These are phyloP conservation scores for Nemania abortiva DNA, from an alignment of 2,329 filamentous ascomycete species.

Conservation along the genomic window DNA sequence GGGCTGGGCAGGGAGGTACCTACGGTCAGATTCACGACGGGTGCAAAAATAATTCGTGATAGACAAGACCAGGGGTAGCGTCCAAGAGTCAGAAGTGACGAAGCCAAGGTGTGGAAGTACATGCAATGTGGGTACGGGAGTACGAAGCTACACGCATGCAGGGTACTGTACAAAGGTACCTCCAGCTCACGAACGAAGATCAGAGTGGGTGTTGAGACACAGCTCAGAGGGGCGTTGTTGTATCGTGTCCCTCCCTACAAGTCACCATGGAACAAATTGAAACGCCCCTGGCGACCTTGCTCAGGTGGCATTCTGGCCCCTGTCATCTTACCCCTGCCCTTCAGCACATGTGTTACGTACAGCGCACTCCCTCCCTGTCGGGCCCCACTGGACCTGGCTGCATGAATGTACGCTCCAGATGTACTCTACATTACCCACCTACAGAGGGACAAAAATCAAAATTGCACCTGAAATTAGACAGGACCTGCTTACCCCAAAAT, in stretches of 20 bases:
- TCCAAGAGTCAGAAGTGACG: slow-evolving; percentile 35
- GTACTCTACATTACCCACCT: slow-evolving; percentile 47
- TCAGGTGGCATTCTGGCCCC: slow-evolving; percentile 23
- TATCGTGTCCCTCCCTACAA: slow-evolving; percentile 30
- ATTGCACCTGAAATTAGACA: slow-evolving; percentile 48
- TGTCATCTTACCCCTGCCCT: slow-evolving; percentile 32
- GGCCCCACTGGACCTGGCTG: slow-evolving; percentile 16
- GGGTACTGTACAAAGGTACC: slow-evolving; percentile 23
- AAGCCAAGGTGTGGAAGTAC: slow-evolving; percentile 36
- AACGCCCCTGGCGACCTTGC: slow-evolving; percentile 47
- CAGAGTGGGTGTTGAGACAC: slow-evolving; percentile 25
- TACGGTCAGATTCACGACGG: slow-evolving; percentile 40
- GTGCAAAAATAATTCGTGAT: slow-evolving; percentile 51
- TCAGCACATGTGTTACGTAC: slow-evolving; percentile 38
- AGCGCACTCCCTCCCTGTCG: slow-evolving; percentile 12
- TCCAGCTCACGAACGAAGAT: slow-evolving; percentile 16
- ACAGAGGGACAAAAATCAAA: slow-evolving; percentile 40
- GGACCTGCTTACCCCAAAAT: slow-evolving; percentile 46
- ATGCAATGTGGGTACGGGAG: slow-evolving; percentile 14
- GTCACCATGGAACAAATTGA: slow-evolving; percentile 49
- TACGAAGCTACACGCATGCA: slow-evolving; percentile 13
- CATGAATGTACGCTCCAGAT: slow-evolving; percentile 30
- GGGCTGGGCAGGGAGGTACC: slow-evolving; percentile 44
- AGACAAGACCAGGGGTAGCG: slow-evolving; percentile 42
- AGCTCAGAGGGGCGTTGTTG: slow-evolving; percentile 15